These are phyloP conservation scores for Cladosporium sp. DNA, from an alignment of 2,329 filamentous ascomycete genomes.

Conservation along the genomic window DNA sequence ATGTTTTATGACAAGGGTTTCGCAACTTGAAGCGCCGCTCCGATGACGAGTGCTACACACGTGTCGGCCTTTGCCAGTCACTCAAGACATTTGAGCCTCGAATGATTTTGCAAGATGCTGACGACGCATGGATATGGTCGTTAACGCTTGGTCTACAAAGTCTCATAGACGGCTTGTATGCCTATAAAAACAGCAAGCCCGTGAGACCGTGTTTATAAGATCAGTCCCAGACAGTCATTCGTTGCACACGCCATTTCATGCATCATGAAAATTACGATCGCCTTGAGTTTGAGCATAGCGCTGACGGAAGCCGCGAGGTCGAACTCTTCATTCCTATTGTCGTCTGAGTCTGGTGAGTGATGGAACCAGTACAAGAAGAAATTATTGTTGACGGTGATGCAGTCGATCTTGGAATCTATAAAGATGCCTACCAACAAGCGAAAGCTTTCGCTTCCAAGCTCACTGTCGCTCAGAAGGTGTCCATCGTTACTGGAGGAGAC, in stretches of 20 bases:
- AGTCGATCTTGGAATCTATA: constrained; percentile 16
- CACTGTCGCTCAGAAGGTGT: constrained; percentile 16
- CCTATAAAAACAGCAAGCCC: too few species aligned
- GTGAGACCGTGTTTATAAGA: background rate
- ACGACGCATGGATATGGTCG: background rate
- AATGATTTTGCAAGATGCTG: background rate
- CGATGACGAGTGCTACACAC: background rate
- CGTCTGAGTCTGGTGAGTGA: background rate
- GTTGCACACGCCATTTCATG: background rate
- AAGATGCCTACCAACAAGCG: constrained; percentile 18
- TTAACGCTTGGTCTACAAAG: background rate
- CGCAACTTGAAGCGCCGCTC: too few species aligned
- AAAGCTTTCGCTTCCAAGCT: constrained; percentile 17
- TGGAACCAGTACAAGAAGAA: background rate
- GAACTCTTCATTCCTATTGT: background rate
- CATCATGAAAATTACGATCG: background rate
- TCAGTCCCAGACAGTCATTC: background rate
- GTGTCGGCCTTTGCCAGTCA: background rate
- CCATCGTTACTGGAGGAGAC: constrained; percentile 16
- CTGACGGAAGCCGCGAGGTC: background rate
- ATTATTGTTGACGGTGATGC: background rate
- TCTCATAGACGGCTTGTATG: too few species aligned
- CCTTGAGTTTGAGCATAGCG: background rate
- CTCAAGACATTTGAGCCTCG: background rate
- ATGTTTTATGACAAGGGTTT: background rate